phyloP scores from a whole-genome alignment of 208 protist genomes.

The Leishmania tropica region DNA sequence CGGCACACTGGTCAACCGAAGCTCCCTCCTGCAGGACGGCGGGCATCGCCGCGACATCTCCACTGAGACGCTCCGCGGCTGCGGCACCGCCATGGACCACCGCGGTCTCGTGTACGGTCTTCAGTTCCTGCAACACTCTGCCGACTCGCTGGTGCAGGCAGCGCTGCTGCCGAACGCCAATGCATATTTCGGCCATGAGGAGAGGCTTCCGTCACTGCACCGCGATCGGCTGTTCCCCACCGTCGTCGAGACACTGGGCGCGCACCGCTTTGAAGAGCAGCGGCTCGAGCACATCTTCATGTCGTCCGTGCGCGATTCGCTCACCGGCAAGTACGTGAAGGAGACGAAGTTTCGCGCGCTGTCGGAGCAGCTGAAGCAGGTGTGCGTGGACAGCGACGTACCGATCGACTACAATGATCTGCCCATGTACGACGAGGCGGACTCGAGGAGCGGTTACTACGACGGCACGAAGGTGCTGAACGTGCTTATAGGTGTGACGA shows the following conservation, averaged over 20 bases:
- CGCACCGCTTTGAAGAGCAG: constrained; percentile 9
- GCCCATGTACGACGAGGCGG: constrained; percentile 39
- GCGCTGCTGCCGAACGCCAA: constrained; percentile 48
- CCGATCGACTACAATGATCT: constrained; percentile 56
- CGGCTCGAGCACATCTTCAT: constrained; percentile 42
- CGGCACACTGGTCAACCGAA: constrained; percentile 24
- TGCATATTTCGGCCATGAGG: constrained; percentile 42
- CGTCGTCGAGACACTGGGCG: constrained; percentile 55
- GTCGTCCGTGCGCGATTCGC: constrained; percentile 22
- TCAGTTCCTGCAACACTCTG: constrained; percentile 63
- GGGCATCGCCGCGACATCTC: constrained; percentile 60
- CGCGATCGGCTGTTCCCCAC: constrained; percentile 63
- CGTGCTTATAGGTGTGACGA: constrained; percentile 65
- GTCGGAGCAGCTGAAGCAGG: constrained; percentile 30
- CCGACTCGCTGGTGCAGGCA: constrained; percentile 63
- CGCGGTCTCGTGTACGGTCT: constrained; percentile 75
- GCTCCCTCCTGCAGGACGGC: constrained; percentile 7
- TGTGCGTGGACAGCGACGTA: constrained; percentile 27
- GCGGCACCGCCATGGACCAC: constrained; percentile 67
- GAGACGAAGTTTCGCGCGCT: constrained; percentile 18
- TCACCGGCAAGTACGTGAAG: constrained; percentile 34
- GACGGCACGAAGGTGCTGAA: constrained; percentile 45
- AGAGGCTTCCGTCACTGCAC: constrained; percentile 19
- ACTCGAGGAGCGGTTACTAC: constrained; percentile 39
- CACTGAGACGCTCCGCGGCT: constrained; percentile 71